These are phyloP conservation scores for Cronartium ribicola DNA, from an alignment of 1,284 basidiomycete species.

Conservation along the genomic window DNA sequence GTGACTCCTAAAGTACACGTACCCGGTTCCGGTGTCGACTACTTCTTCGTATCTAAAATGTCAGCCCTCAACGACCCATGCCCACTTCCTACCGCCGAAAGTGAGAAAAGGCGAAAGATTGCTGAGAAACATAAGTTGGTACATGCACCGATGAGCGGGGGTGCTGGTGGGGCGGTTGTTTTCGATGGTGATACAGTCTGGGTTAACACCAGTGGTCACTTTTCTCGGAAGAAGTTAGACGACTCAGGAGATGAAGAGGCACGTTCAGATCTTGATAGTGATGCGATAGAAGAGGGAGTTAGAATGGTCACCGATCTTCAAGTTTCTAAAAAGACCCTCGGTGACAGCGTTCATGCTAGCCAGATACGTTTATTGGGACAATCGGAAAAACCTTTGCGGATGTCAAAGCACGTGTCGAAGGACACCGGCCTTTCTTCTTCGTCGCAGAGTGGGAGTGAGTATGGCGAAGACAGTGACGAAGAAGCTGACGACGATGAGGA, in stretches of 20 bases:
- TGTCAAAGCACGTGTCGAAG: slow-evolving; percentile 48
- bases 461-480: slow-evolving; percentile 46
- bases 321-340: slow-evolving; percentile 75
- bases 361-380: slow-evolving; percentile 81
- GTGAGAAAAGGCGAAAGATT: slow-evolving; percentile 85
- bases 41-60: slow-evolving; percentile 61
- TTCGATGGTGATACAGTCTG: slow-evolving; percentile 99
- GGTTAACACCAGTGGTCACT: slow-evolving; percentile 93
- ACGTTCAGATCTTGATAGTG: slow-evolving; percentile 33
- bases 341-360: slow-evolving; percentile 72
- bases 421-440: slow-evolving; percentile 6
- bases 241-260: slow-evolving; percentile 58
- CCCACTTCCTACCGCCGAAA: slow-evolving; percentile 83
- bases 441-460: slow-evolving; percentile 42
- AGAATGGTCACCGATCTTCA: slow-evolving; percentile 96
- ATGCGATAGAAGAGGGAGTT: slow-evolving; percentile 76
- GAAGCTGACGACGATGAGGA: slow-evolving; percentile 48
- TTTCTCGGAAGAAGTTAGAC: slow-evolving; percentile 61
- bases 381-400: slow-evolving; percentile 62
- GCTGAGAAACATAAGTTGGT: slow-evolving; percentile 93
- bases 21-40: slow-evolving; percentile 79
- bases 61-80: slow-evolving; percentile 84
- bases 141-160: slow-evolving; percentile 98
- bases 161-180: slow-evolving; percentile 67
- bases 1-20: slow-evolving; percentile 81